Evolutionary conservation across 2,329 filamentous ascomycete species (phyloP).

Genomic region (Xylariaceae sp.): DNA sequence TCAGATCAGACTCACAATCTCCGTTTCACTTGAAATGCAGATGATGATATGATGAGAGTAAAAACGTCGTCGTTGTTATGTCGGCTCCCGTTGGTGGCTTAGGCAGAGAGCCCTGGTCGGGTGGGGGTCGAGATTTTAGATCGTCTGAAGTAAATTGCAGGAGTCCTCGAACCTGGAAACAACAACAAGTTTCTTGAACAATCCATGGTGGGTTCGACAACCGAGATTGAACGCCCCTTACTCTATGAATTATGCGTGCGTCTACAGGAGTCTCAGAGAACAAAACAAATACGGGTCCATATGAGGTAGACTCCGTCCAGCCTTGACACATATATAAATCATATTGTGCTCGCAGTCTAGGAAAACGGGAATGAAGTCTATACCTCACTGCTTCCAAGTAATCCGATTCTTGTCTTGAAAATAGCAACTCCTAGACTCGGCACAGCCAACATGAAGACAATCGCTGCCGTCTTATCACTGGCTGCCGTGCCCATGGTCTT

Average conservation of each 20-base stretch:
- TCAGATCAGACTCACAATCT: too few relatives aligned
- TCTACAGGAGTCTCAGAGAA: too few relatives aligned
- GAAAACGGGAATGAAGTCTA: too few relatives aligned
- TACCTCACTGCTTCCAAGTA: too few relatives aligned
- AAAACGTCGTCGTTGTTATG: not conserved
- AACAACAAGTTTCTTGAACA: not conserved
- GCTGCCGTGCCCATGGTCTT: slow-evolving; percentile 11
- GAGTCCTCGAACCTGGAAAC: slow-evolving; percentile 11
- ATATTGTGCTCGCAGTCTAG: too few relatives aligned
- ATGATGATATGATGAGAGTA: too few relatives aligned
- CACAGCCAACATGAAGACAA: slow-evolving; percentile 9
- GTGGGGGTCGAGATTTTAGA: slow-evolving; percentile 4
- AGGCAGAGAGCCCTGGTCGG: slow-evolving; percentile 2
- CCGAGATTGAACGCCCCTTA: slow-evolving; percentile 6
- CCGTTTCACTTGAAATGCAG: too few relatives aligned
- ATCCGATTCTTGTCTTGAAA: too few relatives aligned
- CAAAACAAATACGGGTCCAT: too few relatives aligned
- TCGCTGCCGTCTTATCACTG: slow-evolving; percentile 5
- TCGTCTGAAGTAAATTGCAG: slow-evolving; percentile 16
- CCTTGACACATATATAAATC: too few relatives aligned
- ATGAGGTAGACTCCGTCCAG: too few relatives aligned
- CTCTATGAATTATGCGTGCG: not conserved
- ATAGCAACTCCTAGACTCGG: not conserved
- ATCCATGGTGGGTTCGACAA: not conserved
- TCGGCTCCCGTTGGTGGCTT: slow-evolving; percentile 6